These are phyloP conservation scores for Penicillium argentinense DNA, from an alignment of 495 filamentous ascomycete species.

Conservation along the genomic window DNA sequence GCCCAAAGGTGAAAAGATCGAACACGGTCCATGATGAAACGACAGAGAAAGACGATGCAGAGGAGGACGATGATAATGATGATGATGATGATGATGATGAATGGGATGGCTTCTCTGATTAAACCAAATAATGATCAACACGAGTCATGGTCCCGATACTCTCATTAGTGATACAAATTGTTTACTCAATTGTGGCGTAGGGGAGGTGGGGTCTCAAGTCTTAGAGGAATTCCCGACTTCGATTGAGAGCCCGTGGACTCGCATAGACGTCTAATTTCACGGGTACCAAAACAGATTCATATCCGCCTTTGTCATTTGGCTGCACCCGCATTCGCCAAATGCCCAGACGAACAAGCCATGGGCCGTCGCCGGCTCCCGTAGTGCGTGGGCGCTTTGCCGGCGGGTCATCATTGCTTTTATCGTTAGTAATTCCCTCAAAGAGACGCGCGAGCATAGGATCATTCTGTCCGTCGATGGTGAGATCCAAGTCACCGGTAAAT, in stretches of 20 bases:
- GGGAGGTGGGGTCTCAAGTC: no score
- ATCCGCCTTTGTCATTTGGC: conserved; percentile 34
- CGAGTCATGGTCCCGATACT: no score
- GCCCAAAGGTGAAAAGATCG: not conserved
- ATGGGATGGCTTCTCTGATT: conserved; percentile 51
- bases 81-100: conserved; percentile 38
- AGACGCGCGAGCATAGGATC: conserved; percentile 5
- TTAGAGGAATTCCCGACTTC: conserved; percentile 62
- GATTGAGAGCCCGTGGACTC: conserved; percentile 67
- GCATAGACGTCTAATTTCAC: conserved; percentile 81
- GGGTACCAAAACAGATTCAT: conserved; percentile 63
- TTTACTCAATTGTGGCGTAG: no score
- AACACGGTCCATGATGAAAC: conserved; percentile 2
- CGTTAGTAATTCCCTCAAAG: conserved; percentile 4
- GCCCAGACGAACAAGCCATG: conserved; percentile 73
- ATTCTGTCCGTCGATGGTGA: conserved; percentile 65
- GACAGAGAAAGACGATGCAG: conserved; percentile 22
- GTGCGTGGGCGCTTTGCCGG: conserved; percentile 52
- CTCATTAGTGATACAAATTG: no score
- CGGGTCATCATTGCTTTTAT: conserved; percentile 25
- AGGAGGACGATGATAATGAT: conserved; percentile 16
- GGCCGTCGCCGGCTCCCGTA: conserved; percentile 24
- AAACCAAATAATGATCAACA: conserved; percentile 13
- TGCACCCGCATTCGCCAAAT: conserved; percentile 81
- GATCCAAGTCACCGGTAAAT: conserved; percentile 64